Conservation (phyloP, 2,329 filamentous ascomycete genomes). For the Phialophora verrucosa region DNA sequence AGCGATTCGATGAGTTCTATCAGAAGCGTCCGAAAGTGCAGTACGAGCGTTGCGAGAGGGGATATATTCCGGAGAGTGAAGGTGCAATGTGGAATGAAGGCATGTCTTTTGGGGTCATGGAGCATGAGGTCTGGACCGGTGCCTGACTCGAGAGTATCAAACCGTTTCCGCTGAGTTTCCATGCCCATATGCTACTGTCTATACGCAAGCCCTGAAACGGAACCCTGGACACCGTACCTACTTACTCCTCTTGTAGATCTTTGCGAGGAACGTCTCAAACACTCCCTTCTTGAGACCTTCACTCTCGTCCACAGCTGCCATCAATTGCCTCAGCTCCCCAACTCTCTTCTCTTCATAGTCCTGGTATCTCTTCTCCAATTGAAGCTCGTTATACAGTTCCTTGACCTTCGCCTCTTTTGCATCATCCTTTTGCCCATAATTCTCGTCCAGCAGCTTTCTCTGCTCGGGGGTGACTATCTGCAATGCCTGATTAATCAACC, state of each 20-base stretch:
- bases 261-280: conserved; percentile 86
- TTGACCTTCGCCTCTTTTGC: conserved; percentile 84
- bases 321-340: conserved; percentile 74
- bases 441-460: conserved; percentile 82
- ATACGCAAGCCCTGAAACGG: neutral
- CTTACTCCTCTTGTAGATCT: conserved; percentile 99
- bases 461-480: conserved; percentile 81
- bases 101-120: conserved; percentile 21
- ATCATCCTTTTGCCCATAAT: conserved; percentile 92
- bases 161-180: neutral
- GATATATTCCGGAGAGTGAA: conserved; percentile 24
- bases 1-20: conserved; percentile 24
- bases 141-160: conserved; percentile 1
- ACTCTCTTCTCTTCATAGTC: conserved; percentile 90
- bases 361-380: conserved; percentile 81
- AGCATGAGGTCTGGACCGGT: conserved; percentile 21
- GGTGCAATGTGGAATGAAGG: conserved; percentile 19
- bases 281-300: conserved; percentile 87
- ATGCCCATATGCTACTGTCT: neutral
- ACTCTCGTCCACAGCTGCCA: conserved; percentile 80
- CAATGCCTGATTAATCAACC: conserved; percentile 95
- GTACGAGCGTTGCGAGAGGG: conserved; percentile 23
- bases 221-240: conserved; percentile 52
- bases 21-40: conserved; percentile 18
- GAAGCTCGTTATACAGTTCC: conserved; percentile 82